Evolutionary conservation across 371 early-diverging fungal genomes (phyloP).

Genomic region (Phascolomyces articulosus): DNA sequence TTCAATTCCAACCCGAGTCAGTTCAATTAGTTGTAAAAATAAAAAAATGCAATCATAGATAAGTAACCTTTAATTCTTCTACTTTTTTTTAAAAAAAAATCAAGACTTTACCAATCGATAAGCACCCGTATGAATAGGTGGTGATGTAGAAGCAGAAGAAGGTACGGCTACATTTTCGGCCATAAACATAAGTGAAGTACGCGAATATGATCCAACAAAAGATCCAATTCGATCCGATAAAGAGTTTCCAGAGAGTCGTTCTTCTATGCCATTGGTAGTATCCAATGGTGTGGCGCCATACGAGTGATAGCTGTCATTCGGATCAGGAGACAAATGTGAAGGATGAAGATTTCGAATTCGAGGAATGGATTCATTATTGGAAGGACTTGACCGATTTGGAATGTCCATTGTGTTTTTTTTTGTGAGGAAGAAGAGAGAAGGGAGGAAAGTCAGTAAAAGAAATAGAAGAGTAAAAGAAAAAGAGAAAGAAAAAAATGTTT

Average conservation of each 20-base stretch:
- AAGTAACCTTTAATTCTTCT: too few relatives aligned
- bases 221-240: conserved; percentile 31
- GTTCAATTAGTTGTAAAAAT: too few relatives aligned
- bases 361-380: conserved; percentile 15
- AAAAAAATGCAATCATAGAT: too few relatives aligned
- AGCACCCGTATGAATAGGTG: neutral
- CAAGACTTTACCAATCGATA: neutral
- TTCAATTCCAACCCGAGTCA: too few relatives aligned
- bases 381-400: conserved; percentile 14
- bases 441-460: too few relatives aligned
- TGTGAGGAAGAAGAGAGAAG: conserved; percentile 3
- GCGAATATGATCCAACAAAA: conserved; percentile 55
- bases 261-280: neutral
- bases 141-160: conserved; percentile 6
- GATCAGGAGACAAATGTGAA: conserved; percentile 29
- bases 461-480: neutral
- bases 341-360: conserved; percentile 46
- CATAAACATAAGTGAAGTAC: conserved; percentile 55
- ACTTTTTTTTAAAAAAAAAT: neutral
- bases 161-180: conserved; percentile 50
- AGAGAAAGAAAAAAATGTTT: neutral
- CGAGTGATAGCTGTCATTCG: conserved; percentile 6
- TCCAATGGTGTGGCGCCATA: conserved; percentile 10
- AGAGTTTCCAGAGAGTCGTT: conserved; percentile 13
- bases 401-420: conserved; percentile 17